phyloP scores from a whole-genome alignment of 116 monocot species.

The Papilionanthe hybrid region DNA sequence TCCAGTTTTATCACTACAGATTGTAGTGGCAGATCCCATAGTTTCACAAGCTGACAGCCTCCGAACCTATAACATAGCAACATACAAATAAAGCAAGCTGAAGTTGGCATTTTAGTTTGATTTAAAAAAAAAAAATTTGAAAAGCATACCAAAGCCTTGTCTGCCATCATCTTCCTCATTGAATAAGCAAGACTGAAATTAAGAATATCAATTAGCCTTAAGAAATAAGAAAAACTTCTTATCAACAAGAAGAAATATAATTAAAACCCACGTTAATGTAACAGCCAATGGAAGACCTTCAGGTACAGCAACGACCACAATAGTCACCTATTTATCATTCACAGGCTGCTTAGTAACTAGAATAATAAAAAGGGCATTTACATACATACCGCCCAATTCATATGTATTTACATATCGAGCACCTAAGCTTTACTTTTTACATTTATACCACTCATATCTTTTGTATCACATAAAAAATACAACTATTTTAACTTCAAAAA shows the following conservation, averaged over 20 bases:
- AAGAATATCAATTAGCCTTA: conserved; percentile 1
- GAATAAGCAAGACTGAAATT: conserved; percentile 67
- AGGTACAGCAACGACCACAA: conserved; percentile 82
- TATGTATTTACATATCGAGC: too few relatives aligned
- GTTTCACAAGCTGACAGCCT: conserved; percentile 99
- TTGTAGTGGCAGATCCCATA: conserved; percentile 99
- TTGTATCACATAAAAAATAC: too few relatives aligned
- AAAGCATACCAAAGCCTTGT: conserved; percentile 64
- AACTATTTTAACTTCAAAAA: too few relatives aligned
- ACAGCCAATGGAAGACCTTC: conserved; percentile 86
- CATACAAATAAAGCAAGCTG: neutral
- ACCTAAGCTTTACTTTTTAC: too few relatives aligned
- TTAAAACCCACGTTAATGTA: conserved; percentile 52
- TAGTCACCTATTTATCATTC: conserved; percentile 40
- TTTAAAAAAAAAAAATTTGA: conserved; percentile 10
- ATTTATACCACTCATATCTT: too few relatives aligned
- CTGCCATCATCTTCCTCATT: conserved; percentile 81
- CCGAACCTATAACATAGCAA: conserved; percentile 50
- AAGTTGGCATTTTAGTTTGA: neutral
- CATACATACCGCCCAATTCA: too few relatives aligned
- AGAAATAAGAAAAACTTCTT: neutral
- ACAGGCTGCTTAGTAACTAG: conserved; percentile 7
- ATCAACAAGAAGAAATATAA: conserved; percentile 3
- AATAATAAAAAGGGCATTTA: neutral
- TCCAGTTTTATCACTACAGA: conserved; percentile 99